Base-by-base conservation (phyloP, 179 eudicot species). In the Spergularia azorica region DNA sequence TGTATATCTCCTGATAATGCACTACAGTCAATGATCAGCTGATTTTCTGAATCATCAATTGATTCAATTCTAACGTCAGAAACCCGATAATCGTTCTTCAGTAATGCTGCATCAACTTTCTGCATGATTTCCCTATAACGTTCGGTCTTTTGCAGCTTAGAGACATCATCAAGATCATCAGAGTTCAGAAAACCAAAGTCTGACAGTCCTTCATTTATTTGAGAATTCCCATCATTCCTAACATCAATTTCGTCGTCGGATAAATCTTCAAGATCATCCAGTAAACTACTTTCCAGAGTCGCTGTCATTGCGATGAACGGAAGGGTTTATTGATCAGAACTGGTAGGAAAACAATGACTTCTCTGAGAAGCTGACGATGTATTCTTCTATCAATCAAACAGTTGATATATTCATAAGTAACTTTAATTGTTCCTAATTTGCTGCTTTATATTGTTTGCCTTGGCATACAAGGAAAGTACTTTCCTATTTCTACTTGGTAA, bases 201-300 rank as follows among this genome's bases (percentile, higher is more conserved):
- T n/a, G 85, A 93, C 79, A 89, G 54, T 65, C 88, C 95, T 62
- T 90, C 95, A 63, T 89, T 87, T 56, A 86, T 57, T 70, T 88
- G 85, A 16, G 51, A 82, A 70, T 87, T 79, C 41, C 79, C 90
- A 70, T 86, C 87, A 61, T 86, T 93, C 80, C 62, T 62, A 80
- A 77, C 62, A 61, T 86, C 88, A 10, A 80, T 90, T 77, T 92
- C 93, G 74, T 89, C 88, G 79, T 89, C 95, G 0, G 97, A 92
- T 71, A 92, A 86, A 5, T 90, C 97, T 62, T 92, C 97, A 20
- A 92, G 95, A 84, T 92, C 97, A 13, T 91, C 97, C 80, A 90
- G 72, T 80, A 90, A 92, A 43, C 93, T 90, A 89, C 89, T 93
- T 71, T 87, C 89, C 73, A 92, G 84, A 71, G 91, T 89, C 67